Conservation (phyloP, 495 filamentous ascomycete species). For the Sphaerosporella brunnea region DNA sequence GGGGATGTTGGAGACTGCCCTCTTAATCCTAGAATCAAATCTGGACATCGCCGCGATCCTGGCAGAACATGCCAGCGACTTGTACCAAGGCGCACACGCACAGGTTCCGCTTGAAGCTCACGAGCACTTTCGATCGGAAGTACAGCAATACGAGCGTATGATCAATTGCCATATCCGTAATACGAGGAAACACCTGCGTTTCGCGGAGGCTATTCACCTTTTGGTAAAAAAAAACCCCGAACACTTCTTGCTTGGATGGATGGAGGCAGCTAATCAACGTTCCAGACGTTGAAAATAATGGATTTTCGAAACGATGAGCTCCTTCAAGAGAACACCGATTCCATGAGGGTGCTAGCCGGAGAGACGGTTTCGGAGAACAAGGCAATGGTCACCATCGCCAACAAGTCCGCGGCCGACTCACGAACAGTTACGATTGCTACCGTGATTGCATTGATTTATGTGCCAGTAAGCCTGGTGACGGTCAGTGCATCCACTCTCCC, state of each 20-base stretch:
- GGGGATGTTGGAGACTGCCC: neutral
- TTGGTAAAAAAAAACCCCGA: neutral
- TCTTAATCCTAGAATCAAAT: neutral
- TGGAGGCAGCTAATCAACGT: too few relatives aligned
- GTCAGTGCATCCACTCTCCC: neutral
- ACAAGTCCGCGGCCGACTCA: neutral
- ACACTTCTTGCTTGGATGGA: too few relatives aligned
- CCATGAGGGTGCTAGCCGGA: neutral
- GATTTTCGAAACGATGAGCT: constrained; percentile 6
- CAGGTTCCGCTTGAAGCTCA: neutral
- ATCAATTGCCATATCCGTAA: neutral
- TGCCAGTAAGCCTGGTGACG: neutral
- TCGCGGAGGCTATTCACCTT: neutral
- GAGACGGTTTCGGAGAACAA: constrained; percentile 1
- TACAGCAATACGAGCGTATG: neutral
- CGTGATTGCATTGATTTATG: neutral
- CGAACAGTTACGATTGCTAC: neutral
- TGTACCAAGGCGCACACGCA: neutral
- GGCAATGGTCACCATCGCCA: constrained; percentile 1
- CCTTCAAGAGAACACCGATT: neutral
- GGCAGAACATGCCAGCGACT: neutral
- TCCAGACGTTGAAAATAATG: constrained; percentile 4
- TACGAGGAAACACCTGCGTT: neutral
- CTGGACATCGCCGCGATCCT: neutral
- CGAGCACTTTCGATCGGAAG: constrained; percentile 1